These are phyloP conservation scores for Quercus phellos DNA, from an alignment of 331 rosid species.

Conservation along the genomic window DNA sequence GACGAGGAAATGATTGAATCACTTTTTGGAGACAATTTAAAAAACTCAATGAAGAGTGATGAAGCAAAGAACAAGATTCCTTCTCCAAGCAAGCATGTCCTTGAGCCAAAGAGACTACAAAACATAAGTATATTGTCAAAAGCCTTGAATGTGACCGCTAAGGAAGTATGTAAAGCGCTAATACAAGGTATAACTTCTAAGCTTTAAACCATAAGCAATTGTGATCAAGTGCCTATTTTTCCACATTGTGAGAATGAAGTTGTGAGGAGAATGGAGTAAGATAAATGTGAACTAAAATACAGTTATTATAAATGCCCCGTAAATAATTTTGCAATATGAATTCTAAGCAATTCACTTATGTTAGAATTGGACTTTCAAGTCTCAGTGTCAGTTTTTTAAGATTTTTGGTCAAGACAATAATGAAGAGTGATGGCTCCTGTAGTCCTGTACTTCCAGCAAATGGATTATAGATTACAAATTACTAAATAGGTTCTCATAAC, in stretches of 20 bases:
- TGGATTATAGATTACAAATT: too few species aligned
- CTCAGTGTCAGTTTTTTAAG: too few species aligned
- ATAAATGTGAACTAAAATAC: background rate
- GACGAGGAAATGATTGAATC: conserved; percentile 99
- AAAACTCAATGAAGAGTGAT: conserved; percentile 60
- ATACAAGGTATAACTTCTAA: conserved; percentile 61
- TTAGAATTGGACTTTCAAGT: background rate
- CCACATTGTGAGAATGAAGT: background rate
- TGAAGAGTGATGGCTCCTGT: too few species aligned
- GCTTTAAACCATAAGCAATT: background rate
- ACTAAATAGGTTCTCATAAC: too few species aligned
- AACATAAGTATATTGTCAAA: conserved; percentile 87
- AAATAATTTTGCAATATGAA: background rate
- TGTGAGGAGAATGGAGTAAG: background rate
- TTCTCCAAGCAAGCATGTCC: conserved; percentile 84
- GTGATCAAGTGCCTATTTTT: background rate
- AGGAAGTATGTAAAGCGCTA: conserved; percentile 71
- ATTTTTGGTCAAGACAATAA: too few species aligned
- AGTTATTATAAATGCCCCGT: background rate
- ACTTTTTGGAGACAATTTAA: conserved; percentile 87
- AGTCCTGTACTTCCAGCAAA: too few species aligned
- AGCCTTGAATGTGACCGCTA: conserved; percentile 71
- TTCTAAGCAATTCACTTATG: background rate
- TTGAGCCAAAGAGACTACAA: conserved; percentile 93
- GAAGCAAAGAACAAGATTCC: conserved; percentile 81